A percentile compares a stretch with the other conserved stretches of the same genome.
phyloP scores from a whole-genome alignment of 176 grass and related monocot genomes.

The Oryza coarctata region DNA sequence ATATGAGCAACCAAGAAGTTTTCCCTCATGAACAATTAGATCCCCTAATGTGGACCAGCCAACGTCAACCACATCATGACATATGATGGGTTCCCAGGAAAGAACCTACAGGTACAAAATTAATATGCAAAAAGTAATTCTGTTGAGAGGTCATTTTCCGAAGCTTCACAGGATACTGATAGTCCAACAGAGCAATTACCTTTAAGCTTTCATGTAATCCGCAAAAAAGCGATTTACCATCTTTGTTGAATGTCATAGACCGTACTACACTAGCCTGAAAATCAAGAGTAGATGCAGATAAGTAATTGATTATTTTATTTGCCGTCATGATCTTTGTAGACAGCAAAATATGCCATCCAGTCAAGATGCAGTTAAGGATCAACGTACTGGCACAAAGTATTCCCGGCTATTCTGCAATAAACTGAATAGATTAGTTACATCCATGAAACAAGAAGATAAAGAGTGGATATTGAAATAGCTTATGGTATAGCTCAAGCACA shows the following conservation, averaged over 20 bases:
- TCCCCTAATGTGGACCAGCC: slow-evolving; percentile 88
- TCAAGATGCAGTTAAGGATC: slow-evolving; percentile 15
- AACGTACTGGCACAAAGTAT: slow-evolving; percentile 42
- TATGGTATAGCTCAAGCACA: background rate
- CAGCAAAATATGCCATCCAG: slow-evolving; percentile 22
- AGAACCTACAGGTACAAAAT: slow-evolving; percentile 64
- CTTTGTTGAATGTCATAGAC: slow-evolving; percentile 85
- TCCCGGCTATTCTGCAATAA: slow-evolving; percentile 50
- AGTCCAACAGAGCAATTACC: slow-evolving; percentile 46
- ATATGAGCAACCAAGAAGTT: slow-evolving; percentile 95
- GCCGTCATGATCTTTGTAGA: slow-evolving; percentile 4
- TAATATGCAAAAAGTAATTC: background rate
- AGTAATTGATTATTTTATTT: slow-evolving; percentile 35
- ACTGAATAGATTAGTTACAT: slow-evolving; percentile 28
- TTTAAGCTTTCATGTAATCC: slow-evolving; percentile 95
- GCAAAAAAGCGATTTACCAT: slow-evolving; percentile 85
- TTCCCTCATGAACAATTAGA: slow-evolving; percentile 78
- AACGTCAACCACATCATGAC: slow-evolving; percentile 73
- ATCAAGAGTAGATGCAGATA: slow-evolving; percentile 28
- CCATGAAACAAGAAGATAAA: slow-evolving; percentile 20
- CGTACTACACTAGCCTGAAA: slow-evolving; percentile 75
- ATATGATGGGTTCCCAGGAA: slow-evolving; percentile 91
- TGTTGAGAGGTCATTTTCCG: background rate
- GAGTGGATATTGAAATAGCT: background rate
- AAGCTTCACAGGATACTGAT: background rate